Base-by-base conservation (phyloP, 2,329 filamentous ascomycete genomes). In the Curvularia hawaiiensis region DNA sequence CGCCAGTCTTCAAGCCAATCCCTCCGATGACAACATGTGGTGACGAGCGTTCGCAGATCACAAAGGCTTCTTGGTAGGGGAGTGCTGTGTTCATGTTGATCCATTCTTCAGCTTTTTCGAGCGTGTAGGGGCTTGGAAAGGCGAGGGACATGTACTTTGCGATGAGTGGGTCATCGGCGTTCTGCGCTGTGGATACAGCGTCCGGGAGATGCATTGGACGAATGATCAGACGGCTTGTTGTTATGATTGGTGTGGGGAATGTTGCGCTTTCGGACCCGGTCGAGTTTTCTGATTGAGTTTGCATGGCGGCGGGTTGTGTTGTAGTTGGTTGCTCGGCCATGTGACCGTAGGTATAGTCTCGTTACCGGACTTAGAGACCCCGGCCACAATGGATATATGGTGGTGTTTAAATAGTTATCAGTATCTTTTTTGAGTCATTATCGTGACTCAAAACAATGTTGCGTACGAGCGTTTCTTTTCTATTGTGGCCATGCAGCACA, bases 121-220 rank as follows among this genome's bases (percentile, higher is more conserved):
- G 58, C 4, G 75, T 78, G 61, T 80, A 79, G 7, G 78, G 77
- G 35, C 68, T 56, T 0, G 77, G 72, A 63, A 80, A 79, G 31
- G 66, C 60, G 53, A 76, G 65, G 28, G 72, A 66, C 70, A 80
- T 74, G 61, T 74, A 74, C 31, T 69, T 62, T 54, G 71, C 65
- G 22, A 79, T 64, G 4, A 63, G 66, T 3, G 64, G 60, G 51
- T 74, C 74, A 62, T 74, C 71, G 50, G 58, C 72, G 51, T 72
- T 56, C 33, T 50, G 59, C 8, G 67, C 43, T 54, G 68, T 59
- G 20, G 66, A 66, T 12, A 60, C 31, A 0, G 66, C 68, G 58
- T 79, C 77, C 54, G 65, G 60, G 9, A 67, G 65, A 53, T 70
- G 70, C 65, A 75, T 67, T 28, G 67, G 62, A 4, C 76, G 72